Conservation (phyloP, 495 filamentous ascomycete species). For the Aspergillus heteromorphus region DNA sequence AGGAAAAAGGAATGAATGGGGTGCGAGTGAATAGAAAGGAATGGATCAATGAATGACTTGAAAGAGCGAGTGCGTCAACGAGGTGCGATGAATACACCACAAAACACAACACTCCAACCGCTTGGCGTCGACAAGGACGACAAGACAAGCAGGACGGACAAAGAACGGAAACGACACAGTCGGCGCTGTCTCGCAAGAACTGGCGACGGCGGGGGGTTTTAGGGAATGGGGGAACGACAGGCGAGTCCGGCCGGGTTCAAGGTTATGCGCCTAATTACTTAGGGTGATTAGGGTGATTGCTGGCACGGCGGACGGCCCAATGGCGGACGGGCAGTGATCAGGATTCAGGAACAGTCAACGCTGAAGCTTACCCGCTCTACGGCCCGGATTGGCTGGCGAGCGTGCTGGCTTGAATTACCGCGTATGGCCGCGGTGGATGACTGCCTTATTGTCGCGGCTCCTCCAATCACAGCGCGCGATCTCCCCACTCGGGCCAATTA, state of each 20-base stretch:
- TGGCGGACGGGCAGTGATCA: background rate
- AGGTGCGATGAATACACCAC: slow-evolving; percentile 13
- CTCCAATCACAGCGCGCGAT: slow-evolving; percentile 1
- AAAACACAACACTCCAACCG: slow-evolving; percentile 7
- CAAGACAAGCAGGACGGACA: slow-evolving; percentile 3
- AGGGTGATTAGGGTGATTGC: background rate
- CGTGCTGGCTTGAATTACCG: slow-evolving; percentile 4
- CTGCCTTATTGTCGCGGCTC: background rate
- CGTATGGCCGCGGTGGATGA: background rate
- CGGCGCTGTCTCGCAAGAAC: slow-evolving; percentile 2
- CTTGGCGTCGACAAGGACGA: slow-evolving; percentile 9
- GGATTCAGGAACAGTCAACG: background rate
- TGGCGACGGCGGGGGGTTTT: background rate
- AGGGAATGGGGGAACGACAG: background rate
- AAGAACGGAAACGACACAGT: slow-evolving; percentile 4
- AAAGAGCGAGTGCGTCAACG: slow-evolving; percentile 7
- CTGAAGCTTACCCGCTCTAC: background rate
- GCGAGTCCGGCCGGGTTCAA: background rate
- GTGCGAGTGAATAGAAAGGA: background rate
- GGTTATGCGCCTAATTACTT: background rate
- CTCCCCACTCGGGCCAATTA: slow-evolving; percentile 5
- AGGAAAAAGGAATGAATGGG: background rate
- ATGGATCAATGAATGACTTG: slow-evolving; percentile 5
- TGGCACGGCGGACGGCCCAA: background rate
- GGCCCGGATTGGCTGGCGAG: too few species aligned